A percentile compares a stretch with the other conserved stretches of the same genome.
phyloP scores from a whole-genome alignment of 495 filamentous ascomycete genomes.

The Xylaria longipes region DNA sequence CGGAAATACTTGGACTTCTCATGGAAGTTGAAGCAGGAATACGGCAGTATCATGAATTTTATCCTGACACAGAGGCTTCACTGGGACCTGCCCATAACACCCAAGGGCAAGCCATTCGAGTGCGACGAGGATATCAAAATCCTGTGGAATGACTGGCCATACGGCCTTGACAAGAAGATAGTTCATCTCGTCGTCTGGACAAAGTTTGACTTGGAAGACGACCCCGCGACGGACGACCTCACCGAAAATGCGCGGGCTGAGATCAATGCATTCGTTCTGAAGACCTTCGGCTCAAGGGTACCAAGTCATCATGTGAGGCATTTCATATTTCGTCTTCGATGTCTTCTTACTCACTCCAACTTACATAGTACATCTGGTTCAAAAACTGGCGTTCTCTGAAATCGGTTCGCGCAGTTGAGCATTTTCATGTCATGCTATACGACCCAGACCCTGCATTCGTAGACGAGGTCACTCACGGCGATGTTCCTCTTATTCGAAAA shows the following conservation, averaged over 20 bases:
- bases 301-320: constrained; percentile 53
- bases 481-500: constrained; percentile 62
- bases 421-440: constrained; percentile 91
- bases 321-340: not conserved
- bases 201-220: constrained; percentile 74
- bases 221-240: constrained; percentile 69
- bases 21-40: constrained; percentile 63
- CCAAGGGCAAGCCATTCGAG: constrained; percentile 51
- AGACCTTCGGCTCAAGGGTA: constrained; percentile 59
- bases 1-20: constrained; percentile 73
- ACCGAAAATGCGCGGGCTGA: constrained; percentile 64
- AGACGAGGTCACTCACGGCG: constrained; percentile 72
- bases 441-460: constrained; percentile 74
- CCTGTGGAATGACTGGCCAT: constrained; percentile 90
- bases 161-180: constrained; percentile 76
- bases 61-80: constrained; percentile 68
- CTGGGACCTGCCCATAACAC: constrained; percentile 59
- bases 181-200: constrained; percentile 89
- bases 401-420: constrained; percentile 85
- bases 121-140: constrained; percentile 71
- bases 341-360: constrained; percentile 11
- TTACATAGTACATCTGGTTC: constrained; percentile 77
- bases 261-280: constrained; percentile 72
- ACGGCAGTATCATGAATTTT: constrained; percentile 78
- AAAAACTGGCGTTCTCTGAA: constrained; percentile 87